phyloP scores from a whole-genome alignment of 768 basidiomycete species.

The Dioszegia aurantiaca region DNA sequence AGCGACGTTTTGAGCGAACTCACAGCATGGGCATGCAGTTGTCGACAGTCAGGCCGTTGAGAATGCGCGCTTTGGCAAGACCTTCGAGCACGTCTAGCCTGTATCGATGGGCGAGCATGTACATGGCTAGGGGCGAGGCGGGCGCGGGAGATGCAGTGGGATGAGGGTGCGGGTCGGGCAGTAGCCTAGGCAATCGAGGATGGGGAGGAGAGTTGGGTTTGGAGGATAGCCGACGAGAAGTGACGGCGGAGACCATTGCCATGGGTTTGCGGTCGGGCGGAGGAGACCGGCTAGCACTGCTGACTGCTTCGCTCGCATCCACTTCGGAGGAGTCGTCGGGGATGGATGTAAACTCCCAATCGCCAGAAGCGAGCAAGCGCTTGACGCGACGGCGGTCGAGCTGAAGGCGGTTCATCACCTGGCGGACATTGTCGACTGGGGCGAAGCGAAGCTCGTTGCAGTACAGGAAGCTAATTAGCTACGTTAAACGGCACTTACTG shows the following conservation, averaged over 20 bases:
- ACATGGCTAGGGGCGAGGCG: conserved; percentile 71
- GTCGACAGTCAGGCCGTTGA: conserved; percentile 65
- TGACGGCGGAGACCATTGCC: conserved; percentile 1
- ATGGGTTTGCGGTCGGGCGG: conserved; percentile 4
- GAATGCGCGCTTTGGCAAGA: conserved; percentile 70
- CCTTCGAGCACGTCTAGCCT: conserved; percentile 64
- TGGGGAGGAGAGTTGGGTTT: neutral
- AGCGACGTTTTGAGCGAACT: conserved; percentile 52
- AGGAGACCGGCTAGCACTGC: conserved; percentile 19
- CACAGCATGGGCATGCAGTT: conserved; percentile 68
- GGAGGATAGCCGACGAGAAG: conserved; percentile 6
- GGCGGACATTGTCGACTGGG: conserved; percentile 66
- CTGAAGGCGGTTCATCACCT: conserved; percentile 66
- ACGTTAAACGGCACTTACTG: conserved; percentile 56
- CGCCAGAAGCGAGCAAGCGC: conserved; percentile 58
- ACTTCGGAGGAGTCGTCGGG: too few species aligned
- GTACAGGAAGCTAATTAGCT: conserved; percentile 56
- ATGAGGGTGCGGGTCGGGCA: conserved; percentile 68
- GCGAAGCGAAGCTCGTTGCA: conserved; percentile 72
- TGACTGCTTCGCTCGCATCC: conserved; percentile 51
- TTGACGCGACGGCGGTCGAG: conserved; percentile 62
- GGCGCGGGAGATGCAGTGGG: conserved; percentile 64
- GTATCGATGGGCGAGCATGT: conserved; percentile 74
- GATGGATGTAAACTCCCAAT: conserved; percentile 61
- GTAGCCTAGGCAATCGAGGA: too few species aligned